Evolutionary conservation across 2,329 filamentous ascomycete species (phyloP).

Genomic region (Exophiala bonariae): DNA sequence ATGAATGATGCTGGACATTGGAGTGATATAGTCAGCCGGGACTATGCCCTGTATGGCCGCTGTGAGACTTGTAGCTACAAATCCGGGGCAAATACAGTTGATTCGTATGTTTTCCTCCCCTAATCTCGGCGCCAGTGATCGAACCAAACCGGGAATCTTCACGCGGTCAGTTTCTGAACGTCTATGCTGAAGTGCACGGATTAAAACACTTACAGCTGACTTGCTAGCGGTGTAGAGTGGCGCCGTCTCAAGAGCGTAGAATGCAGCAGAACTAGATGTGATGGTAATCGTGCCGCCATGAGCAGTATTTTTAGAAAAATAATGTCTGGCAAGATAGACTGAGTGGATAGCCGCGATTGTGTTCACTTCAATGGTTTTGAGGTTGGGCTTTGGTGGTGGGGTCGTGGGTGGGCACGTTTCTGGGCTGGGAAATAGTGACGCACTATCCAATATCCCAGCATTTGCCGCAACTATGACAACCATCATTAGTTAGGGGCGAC

Average conservation of each 20-base stretch:
- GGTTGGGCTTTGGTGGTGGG: background rate
- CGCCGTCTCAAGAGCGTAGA: background rate
- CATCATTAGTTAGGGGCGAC: background rate
- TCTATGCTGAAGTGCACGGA: background rate
- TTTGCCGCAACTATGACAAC: background rate
- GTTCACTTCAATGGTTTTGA: background rate
- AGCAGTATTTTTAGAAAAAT: background rate
- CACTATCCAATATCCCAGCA: background rate
- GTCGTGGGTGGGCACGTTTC: background rate
- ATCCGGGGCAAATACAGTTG: background rate
- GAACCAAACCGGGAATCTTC: background rate
- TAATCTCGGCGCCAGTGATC: background rate
- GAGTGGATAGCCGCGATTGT: background rate
- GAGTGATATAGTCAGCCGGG: background rate
- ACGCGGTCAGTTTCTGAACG: background rate
- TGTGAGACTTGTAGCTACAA: background rate
- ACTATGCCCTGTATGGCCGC: background rate
- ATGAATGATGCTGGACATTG: background rate
- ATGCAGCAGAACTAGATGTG: background rate
- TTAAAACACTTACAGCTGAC: background rate
- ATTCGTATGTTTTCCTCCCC: background rate
- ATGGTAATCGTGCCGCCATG: background rate
- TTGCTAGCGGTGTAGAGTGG: background rate
- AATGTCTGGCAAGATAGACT: background rate
- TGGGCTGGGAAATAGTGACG: background rate